Conservation (phyloP, 2,329 filamentous ascomycete species). For the Diaporthe sp. region DNA sequence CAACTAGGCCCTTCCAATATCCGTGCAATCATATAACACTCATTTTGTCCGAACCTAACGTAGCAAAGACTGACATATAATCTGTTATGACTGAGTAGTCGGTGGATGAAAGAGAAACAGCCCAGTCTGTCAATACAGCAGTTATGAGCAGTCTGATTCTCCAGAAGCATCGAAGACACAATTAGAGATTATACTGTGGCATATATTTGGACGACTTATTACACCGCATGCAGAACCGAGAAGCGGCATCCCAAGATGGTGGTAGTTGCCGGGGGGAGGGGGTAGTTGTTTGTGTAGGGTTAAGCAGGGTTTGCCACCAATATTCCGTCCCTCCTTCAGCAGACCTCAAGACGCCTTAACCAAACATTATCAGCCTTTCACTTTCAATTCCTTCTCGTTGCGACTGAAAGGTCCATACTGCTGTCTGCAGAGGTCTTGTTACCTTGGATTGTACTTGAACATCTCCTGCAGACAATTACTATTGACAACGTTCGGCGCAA, state of each 20-base stretch:
- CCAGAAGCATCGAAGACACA: not conserved
- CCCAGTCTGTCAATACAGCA: not conserved
- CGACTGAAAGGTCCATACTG: not conserved
- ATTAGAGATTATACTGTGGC: not conserved
- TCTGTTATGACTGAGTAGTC: not conserved
- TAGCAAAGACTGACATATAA: not conserved
- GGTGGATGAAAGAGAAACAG: not conserved
- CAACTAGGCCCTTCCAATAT: not conserved
- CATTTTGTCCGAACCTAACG: not conserved
- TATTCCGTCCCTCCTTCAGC: not conserved
- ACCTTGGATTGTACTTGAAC: not conserved
- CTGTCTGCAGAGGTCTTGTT: not conserved
- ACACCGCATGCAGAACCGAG: not conserved
- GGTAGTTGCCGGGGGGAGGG: not conserved
- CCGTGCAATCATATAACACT: too few relatives aligned
- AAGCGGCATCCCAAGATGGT: not conserved
- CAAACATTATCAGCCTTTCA: too few relatives aligned
- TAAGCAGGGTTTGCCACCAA: constrained; percentile 16
- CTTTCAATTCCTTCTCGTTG: not conserved
- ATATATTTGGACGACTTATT: not conserved
- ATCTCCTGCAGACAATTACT: not conserved
- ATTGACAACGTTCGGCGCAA: not conserved
- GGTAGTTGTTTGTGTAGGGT: not conserved
- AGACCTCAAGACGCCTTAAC: not conserved
- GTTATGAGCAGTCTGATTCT: not conserved